Evolutionary conservation across 1,139 yeast genomes (phyloP), one percentile per base, ranked within the genome.

Genomic region (Candida gigantensis): DNA sequence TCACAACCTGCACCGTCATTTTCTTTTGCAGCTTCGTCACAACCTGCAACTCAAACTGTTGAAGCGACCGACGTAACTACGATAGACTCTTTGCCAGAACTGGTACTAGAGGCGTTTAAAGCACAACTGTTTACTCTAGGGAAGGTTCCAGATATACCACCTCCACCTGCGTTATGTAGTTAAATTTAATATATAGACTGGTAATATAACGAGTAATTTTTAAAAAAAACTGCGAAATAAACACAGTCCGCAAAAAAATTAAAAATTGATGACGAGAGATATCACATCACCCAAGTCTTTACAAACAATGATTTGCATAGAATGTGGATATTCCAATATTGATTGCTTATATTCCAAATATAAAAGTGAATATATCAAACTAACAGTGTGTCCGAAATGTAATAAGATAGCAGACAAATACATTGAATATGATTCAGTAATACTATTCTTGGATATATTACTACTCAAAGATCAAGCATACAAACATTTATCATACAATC

Each of bases 391-490:
- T 51, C 68, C 79, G 1, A 58, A 64, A 18, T 92, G 99, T 57
- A 73, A 77, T 30, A 67, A 72, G 37, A 79, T 86, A 12, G 95
- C 92, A 2, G 99, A 92, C 60, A 84, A 85, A 56, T 92, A 94
- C 60, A 84, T 92, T 27, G 99, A 92, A 55, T 84, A 81, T 48
- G 99, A 92, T 57, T 77, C 80, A 37, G 95, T 90, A 14, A 66
- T 92, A 2, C 65, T 92, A 19, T 85, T 88, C 53, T 81, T 94
- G 24, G 98, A 94, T 53, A 70, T 90, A 30, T 62, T 92, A 37
- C 72, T 92, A 10, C 64, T 92, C 46, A 87, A 89, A 54, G 90
- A 94, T 3, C 94, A 83, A 49, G 97, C 97, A 0, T 90, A 88
- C 50, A 72, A 95, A 34, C 99, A 94, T 57, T 63, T 92, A 42